These are phyloP conservation scores for Dichotomocladium elegans DNA, from an alignment of 371 early-diverging fungal genomes.

Conservation along the genomic window DNA sequence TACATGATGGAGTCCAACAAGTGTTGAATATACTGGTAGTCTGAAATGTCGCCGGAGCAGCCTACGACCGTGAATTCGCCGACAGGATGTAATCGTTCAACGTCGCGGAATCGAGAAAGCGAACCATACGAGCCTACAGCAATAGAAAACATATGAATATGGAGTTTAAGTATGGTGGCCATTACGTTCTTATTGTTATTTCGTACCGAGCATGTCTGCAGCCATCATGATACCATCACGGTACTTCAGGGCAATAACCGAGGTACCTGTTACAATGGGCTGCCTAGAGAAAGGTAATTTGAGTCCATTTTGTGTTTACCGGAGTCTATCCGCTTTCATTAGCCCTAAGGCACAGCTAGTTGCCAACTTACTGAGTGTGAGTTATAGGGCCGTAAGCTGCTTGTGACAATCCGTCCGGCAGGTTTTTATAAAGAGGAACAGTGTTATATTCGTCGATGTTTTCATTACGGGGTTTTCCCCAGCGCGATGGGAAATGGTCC, in stretches of 20 bases:
- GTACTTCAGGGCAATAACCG: conserved; percentile 92
- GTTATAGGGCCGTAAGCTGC: conserved; percentile 52
- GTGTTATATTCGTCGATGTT: conserved; percentile 58
- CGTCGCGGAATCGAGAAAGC: conserved; percentile 91
- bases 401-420: conserved; percentile 36
- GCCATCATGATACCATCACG: conserved; percentile 98
- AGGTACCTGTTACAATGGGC: conserved; percentile 97
- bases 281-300: conserved; percentile 35
- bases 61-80: conserved; percentile 87
- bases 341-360: too few relatives aligned
- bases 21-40: conserved; percentile 90
- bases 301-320: too few relatives aligned
- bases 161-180: too few relatives aligned
- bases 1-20: conserved; percentile 82
- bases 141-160: too few relatives aligned
- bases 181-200: too few relatives aligned
- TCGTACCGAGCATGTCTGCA: conserved; percentile 87
- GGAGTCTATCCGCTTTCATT: too few relatives aligned
- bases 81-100: conserved; percentile 79
- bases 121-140: conserved; percentile 92
- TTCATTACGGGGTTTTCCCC: conserved; percentile 78
- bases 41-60: conserved; percentile 94
- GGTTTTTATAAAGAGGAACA: conserved; percentile 47
- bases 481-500: conserved; percentile 79
- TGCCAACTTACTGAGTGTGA: conserved; percentile 64